A percentile compares a stretch with the other conserved stretches of the same genome.
Conservation (phyloP, 83 land plant genomes). For the Diphasiastrum complanatum region DNA sequence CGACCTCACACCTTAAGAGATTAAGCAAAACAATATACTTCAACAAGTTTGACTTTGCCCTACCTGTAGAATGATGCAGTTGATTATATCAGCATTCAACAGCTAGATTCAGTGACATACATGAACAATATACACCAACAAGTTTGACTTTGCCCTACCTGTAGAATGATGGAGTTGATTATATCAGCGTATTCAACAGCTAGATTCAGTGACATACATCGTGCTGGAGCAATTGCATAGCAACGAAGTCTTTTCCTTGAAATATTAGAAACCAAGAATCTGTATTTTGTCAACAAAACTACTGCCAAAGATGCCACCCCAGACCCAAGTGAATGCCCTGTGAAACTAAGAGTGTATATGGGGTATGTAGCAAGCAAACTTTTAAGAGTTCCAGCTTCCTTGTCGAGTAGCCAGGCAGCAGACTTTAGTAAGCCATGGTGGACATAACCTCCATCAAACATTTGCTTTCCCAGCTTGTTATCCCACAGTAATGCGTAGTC, state of each 20-base stretch:
- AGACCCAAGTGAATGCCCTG: conserved; percentile 90
- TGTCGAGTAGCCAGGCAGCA: conserved; percentile 57
- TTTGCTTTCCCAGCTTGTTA: conserved; percentile 65
- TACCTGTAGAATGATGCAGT: no score
- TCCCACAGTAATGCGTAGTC: conserved; percentile 66
- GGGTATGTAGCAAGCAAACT: conserved; percentile 30
- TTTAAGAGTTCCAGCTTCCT: conserved; percentile 47
- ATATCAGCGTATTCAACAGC: conserved; percentile 81
- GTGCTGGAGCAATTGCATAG: conserved; percentile 82
- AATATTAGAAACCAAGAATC: conserved; percentile 51
- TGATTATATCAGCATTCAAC: no score
- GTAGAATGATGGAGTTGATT: conserved; percentile 64
- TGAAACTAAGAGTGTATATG: conserved; percentile 47
- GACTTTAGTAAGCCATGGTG: conserved; percentile 82
- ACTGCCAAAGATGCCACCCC: conserved; percentile 75
- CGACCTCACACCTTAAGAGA: no score
- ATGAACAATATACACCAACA: no score
- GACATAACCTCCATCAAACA: conserved; percentile 85
- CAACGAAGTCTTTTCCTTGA: conserved; percentile 45
- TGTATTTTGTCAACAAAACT: conserved; percentile 52
- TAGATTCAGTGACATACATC: conserved; percentile 89
- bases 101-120: no score
- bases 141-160: conserved; percentile 37
- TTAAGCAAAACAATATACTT: no score
- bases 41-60: no score